These are phyloP conservation scores for Lecanicillium sp. DNA, from an alignment of 2,329 filamentous ascomycete species.

Conservation along the genomic window DNA sequence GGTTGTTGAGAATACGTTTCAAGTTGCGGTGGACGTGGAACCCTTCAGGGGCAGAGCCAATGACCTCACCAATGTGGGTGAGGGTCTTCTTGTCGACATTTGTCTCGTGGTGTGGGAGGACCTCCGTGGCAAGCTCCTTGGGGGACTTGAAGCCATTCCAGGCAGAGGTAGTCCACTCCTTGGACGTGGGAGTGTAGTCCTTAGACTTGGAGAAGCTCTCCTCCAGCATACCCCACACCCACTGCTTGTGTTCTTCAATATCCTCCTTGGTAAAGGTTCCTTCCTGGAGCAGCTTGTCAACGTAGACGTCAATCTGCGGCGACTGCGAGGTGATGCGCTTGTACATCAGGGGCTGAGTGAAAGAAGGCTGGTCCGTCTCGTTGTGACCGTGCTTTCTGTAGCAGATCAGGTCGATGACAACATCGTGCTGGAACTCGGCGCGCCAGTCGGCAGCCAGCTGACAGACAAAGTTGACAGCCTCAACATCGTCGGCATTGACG, in stretches of 20 bases:
- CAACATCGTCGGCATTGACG: slow-evolving; percentile 96
- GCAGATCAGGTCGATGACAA: slow-evolving; percentile 96
- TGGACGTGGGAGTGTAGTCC: slow-evolving; percentile 91
- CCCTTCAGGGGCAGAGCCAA: slow-evolving; percentile 70
- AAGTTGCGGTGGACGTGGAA: slow-evolving; percentile 92
- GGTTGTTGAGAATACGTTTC: slow-evolving; percentile 85
- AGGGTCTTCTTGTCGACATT: slow-evolving; percentile 65
- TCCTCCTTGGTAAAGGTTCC: slow-evolving; percentile 96
- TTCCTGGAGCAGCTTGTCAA: slow-evolving; percentile 82
- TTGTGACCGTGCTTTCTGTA: slow-evolving; percentile 99
- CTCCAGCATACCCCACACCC: slow-evolving; percentile 98
- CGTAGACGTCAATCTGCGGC: slow-evolving; percentile 82
- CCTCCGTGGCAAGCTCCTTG: slow-evolving; percentile 91
- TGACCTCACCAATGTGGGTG: slow-evolving; percentile 72
- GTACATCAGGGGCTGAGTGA: slow-evolving; percentile 99
- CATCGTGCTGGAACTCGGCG: slow-evolving; percentile 96
- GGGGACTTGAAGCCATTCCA: slow-evolving; percentile 99
- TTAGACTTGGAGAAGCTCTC: slow-evolving; percentile 97
- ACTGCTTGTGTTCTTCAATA: slow-evolving; percentile 97
- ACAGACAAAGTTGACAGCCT: slow-evolving; percentile 97
- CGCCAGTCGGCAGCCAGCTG: slow-evolving; percentile 97
- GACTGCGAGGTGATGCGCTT: slow-evolving; percentile 86
- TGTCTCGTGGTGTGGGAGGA: slow-evolving; percentile 85
- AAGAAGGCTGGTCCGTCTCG: slow-evolving; percentile 97
- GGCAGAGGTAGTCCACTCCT: slow-evolving; percentile 97